Evolutionary conservation across 2,329 filamentous ascomycete genomes (phyloP), one percentile per base, ranked within the genome.

Genomic region (Xylaria sp.): DNA sequence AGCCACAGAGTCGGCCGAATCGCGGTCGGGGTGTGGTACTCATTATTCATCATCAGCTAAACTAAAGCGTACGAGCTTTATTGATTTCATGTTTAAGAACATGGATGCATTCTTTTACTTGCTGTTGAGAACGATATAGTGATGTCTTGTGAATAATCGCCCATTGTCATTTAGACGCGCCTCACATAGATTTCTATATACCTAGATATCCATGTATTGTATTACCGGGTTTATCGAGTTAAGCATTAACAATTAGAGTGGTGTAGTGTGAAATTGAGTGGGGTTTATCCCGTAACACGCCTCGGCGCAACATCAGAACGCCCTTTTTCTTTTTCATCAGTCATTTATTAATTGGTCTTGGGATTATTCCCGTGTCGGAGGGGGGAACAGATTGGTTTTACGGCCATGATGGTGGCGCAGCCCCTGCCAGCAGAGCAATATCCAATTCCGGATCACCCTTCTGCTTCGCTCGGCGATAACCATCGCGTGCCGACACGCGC

Each of bases 401-500:
- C 49, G 49, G 49, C 26, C 26, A 53, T 10, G 49, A 26, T 6
- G 49, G 49, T 53, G 49, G 15, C n/a, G 49, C 49, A 17, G 71
- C 61, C 13, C 68, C 73, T 9, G 69, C 68, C 38, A 76, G 61
- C 48, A 67, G 28, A 42, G 73, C 66, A 36, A 77, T 69, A 28
- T 83, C 77, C 76, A 87, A 75, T 0, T 76, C 83, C 0, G 84
- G 82, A 71, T 89, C 87, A 0, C 79, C 80, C 77, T 84, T 87
- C 46, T 73, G 73, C 80, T 85, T 84, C 0, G 86, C 84, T 54
- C 73, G 78, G 72, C 76, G 77, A 70, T 87, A 88, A 0, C 78
- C 84, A 26, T 83, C 80, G 33, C 87, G 78, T 63, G 75, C 68
- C 0, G 79, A 78, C 10, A 87, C 74, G 3, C 85, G 78, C 72